Evolutionary conservation across 352 stramenopile genomes (phyloP), one percentile per base, ranked within the genome.

Genomic region (Phytophthora boehmeriae): DNA sequence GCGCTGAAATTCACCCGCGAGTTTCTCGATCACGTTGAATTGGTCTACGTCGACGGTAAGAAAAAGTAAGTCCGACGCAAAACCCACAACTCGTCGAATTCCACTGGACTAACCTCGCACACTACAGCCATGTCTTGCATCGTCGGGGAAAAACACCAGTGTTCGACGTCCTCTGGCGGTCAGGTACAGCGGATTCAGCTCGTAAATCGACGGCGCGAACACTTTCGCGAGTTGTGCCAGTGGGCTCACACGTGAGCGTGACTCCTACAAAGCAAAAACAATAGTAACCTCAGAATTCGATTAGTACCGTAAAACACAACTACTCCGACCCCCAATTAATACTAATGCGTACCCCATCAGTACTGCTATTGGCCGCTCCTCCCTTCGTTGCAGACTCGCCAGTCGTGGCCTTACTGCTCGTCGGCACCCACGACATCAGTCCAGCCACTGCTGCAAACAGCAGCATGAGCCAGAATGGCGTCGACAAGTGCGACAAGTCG

Each of bases 161-260:
- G 75, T 81, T 0, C 82, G 73, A 35, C 82, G 68, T 0, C 85
- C 82, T 42, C 71, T 83, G 0, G 82, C 78, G 16, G 71, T 84
- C 36, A 93, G 63, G 45, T 92, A 91, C 1, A 89, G 46, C 9
- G 73, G 65, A 13, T 89, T 88, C 36, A 93, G 75, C 55, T 79
- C 76, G 57, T 79, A 87, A 34, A 78, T 78, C 0, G 85, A 93
- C 44, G 85, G 85, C 11, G 82, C 73, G 54, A 91, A 90, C 32
- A 89, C 73, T 19, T 86, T 88, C 0, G 82, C 82, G 22, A 93
- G 36, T 47, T 88, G 78, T 20, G 57, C 54, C 27, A 90, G 67
- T 8, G 76, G 64, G 62, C 67, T 86, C 14, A 54, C 8, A 23
- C 47, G 56, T 20, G 49, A 6, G 6, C 3, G 60, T 9, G 25